Conservation (phyloP, 345 rosid species). For the Hypericum perforatum region DNA sequence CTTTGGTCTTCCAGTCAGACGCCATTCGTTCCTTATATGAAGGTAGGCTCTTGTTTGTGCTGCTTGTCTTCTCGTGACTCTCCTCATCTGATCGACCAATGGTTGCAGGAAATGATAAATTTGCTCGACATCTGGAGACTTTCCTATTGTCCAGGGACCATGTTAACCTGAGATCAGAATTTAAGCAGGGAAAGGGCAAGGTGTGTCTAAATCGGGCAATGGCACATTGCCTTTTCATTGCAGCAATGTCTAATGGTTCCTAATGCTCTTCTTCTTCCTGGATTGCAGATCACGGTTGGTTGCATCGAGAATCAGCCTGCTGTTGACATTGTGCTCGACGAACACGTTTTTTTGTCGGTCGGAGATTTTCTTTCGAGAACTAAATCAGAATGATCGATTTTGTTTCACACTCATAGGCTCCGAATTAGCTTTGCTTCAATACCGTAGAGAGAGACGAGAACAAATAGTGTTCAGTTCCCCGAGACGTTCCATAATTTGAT, state of each 20-base stretch:
- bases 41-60: slow-evolving; percentile 29
- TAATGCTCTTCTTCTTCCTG: neutral
- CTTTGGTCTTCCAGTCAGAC: slow-evolving; percentile 42
- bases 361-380: no score
- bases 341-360: no score
- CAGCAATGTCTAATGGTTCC: no score
- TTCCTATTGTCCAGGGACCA: slow-evolving; percentile 73
- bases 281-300: neutral
- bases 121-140: slow-evolving; percentile 38
- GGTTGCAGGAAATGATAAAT: slow-evolving; percentile 54
- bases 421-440: no score
- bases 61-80: neutral
- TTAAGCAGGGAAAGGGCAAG: slow-evolving; percentile 68
- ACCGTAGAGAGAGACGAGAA: no score
- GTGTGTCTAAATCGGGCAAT: slow-evolving; percentile 21
- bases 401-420: neutral
- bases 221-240: no score
- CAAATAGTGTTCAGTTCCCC: no score
- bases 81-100: neutral
- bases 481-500: no score
- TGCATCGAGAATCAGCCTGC: neutral
- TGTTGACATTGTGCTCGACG: no score
- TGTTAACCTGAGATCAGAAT: slow-evolving; percentile 55
- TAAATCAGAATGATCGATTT: neutral
- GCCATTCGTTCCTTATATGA: slow-evolving; percentile 45